Conservation (phyloP, 2,329 filamentous ascomycete genomes). For the Intubia oerlemansii region DNA sequence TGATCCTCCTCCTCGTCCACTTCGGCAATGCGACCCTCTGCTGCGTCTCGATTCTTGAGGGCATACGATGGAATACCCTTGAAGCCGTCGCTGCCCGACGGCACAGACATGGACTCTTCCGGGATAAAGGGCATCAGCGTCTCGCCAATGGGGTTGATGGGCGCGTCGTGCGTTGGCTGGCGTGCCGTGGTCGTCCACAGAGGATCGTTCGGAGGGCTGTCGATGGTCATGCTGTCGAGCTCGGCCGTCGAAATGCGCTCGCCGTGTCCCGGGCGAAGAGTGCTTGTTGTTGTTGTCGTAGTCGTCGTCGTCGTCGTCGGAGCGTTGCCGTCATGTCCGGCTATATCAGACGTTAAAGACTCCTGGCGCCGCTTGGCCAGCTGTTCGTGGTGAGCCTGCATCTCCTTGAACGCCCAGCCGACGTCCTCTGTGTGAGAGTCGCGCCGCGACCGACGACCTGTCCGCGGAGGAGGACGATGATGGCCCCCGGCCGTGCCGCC, state of each 20-base stretch:
- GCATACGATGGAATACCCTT: too few relatives aligned
- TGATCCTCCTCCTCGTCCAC: too few relatives aligned
- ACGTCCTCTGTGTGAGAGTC: constrained; percentile 41
- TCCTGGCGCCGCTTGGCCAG: constrained; percentile 26
- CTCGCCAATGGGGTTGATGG: constrained; percentile 13
- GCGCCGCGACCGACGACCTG: constrained; percentile 21
- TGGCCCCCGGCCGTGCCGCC: neutral
- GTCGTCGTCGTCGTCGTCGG: too few relatives aligned
- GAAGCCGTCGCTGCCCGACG: too few relatives aligned
- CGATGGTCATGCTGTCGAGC: constrained; percentile 15
- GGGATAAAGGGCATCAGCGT: constrained; percentile 13
- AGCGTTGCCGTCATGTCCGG: neutral
- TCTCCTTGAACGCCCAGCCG: constrained; percentile 57
- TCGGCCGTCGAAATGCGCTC: constrained; percentile 16
- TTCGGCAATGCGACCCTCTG: too few relatives aligned
- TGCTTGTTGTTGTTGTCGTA: neutral
- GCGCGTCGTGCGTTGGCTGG: constrained; percentile 8
- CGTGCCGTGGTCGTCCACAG: constrained; percentile 13
- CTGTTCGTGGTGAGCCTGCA: constrained; percentile 57
- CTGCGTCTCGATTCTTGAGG: too few relatives aligned
- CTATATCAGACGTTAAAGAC: too few relatives aligned
- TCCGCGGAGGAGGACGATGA: too few relatives aligned
- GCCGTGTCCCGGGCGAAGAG: constrained; percentile 11
- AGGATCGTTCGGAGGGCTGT: constrained; percentile 15
- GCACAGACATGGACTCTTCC: constrained; percentile 11